A percentile compares a stretch with the other conserved stretches of the same genome.
These are phyloP conservation scores for Kodamaea sagamina DNA, from an alignment of 805 yeast genomes.

Conservation along the genomic window DNA sequence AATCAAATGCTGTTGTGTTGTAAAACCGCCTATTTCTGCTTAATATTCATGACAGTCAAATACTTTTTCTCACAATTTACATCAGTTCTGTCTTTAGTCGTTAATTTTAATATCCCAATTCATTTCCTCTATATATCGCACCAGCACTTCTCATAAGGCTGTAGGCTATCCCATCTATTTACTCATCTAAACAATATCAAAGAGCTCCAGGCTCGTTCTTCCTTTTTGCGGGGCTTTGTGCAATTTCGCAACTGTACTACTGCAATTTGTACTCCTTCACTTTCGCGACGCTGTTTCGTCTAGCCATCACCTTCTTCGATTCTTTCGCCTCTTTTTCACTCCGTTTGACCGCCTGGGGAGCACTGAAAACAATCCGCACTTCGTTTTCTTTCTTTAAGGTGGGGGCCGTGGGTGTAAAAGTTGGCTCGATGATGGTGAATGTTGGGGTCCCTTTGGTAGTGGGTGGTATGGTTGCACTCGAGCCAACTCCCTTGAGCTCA, in stretches of 20 bases:
- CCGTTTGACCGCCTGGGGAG: conserved; percentile 16
- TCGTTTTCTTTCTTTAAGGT: conserved; percentile 14
- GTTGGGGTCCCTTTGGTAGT: conserved; percentile 12
- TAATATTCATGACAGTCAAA: no score
- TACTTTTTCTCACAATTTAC: no score
- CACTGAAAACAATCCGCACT: conserved; percentile 20
- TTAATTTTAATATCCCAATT: no score
- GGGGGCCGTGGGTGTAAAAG: conserved; percentile 21
- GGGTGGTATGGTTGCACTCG: conserved; percentile 8
- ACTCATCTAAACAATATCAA: background rate
- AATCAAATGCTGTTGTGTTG: no score
- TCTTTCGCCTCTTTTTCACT: background rate
- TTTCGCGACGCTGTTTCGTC: background rate
- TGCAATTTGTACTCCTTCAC: conserved; percentile 7
- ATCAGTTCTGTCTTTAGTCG: no score
- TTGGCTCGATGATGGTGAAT: conserved; percentile 20
- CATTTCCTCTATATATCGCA: no score
- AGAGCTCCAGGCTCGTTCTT: background rate
- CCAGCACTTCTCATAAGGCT: no score
- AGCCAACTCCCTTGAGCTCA: conserved; percentile 21
- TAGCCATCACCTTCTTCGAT: background rate
- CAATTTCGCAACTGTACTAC: background rate
- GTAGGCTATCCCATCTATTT: background rate
- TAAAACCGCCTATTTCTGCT: no score
- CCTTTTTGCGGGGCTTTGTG: conserved; percentile 7